A percentile compares a stretch with the other conserved stretches of the same genome.
Evolutionary conservation across 805 yeast species (phyloP).

Genomic region (Priceomyces melissophilus): DNA sequence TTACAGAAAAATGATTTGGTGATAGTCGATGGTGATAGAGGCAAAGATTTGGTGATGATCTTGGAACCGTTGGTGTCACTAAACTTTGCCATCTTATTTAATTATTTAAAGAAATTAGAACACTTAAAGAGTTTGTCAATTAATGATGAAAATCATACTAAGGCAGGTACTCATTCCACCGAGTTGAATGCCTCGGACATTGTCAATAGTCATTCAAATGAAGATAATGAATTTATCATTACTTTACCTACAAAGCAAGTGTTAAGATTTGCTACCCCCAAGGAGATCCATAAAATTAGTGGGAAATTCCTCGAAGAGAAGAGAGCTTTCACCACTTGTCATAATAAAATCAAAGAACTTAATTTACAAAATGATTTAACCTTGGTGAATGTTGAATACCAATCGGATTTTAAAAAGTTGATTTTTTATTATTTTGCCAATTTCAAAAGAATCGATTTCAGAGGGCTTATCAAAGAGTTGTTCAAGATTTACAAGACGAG

Average conservation of each 20-base stretch:
- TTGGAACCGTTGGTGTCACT: conserved; percentile 61
- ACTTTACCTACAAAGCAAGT: conserved; percentile 74
- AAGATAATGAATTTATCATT: conserved; percentile 61
- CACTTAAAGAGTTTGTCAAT: conserved; percentile 55
- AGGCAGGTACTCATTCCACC: conserved; percentile 40
- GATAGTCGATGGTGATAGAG: conserved; percentile 80
- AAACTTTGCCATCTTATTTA: conserved; percentile 66
- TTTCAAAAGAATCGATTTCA: conserved; percentile 41
- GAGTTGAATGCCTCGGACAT: conserved; percentile 31
- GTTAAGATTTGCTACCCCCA: conserved; percentile 69
- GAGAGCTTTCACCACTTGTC: conserved; percentile 65
- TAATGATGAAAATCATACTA: conserved; percentile 21
- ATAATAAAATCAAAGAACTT: conserved; percentile 43
- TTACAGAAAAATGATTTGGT: conserved; percentile 63
- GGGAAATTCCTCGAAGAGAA: conserved; percentile 68
- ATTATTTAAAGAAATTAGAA: conserved; percentile 69
- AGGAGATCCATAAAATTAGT: conserved; percentile 60
- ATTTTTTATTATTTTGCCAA: conserved; percentile 47
- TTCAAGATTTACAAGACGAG: conserved; percentile 46
- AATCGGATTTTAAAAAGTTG: conserved; percentile 43
- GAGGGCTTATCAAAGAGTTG: conserved; percentile 42
- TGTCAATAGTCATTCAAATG: conserved; percentile 41
- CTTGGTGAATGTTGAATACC: conserved; percentile 43
- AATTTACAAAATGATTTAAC: conserved; percentile 45
- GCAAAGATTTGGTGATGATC: conserved; percentile 73